Base-by-base conservation (phyloP, 768 basidiomycete species). In the Termitomyces sp. region DNA sequence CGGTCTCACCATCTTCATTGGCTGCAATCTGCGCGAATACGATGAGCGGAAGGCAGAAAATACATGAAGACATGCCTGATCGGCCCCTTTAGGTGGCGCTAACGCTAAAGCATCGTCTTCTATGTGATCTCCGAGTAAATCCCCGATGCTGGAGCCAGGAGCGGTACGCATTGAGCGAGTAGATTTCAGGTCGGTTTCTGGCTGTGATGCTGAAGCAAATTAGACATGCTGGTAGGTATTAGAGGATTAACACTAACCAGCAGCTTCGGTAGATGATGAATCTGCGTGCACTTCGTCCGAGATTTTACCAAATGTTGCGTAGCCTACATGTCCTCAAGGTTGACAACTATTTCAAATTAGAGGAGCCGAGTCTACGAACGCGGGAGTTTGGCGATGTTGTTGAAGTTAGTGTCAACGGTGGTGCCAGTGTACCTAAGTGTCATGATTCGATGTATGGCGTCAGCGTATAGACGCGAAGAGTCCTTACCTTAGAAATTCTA, bases 371-470 rank as follows among this genome's bases (percentile, higher is more conserved):
- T 53, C 57, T 38, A 71, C 80, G 36, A 77, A 91, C 91, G 82
- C 32, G 91, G 91, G 44, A 92, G 80, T 70, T 91, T 92, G 67
- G 80, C 78, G 54, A 92, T 89, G 67, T 89, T 92, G 44, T 73
- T 72, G 66, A 89, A 88, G 73, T 89, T 89, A 48, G 90, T 82
- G 69, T 92, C 91, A 39, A 92, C 86, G 13, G 90, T 91, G 38
- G 81, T 84, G 18, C 88, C 90, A 39, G 85, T 82, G 69, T 90
- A 89, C 72, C 90, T 91, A 63, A 55, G 45, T n/a, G 24, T 53
- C 38, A 38, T 33, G 22, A 53, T 33, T 18, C 8, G 51, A 24
- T 40, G 15, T 56, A 36, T 42, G 28, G 8, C 40, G 56, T 51
- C 35, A 20, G 13, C 42, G 20, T 24, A 4, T 38, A 46, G 36